A percentile compares a stretch with the other conserved stretches of the same genome.
phyloP scores from a whole-genome alignment of 129 eudicot species.

The Centella asiatica region DNA sequence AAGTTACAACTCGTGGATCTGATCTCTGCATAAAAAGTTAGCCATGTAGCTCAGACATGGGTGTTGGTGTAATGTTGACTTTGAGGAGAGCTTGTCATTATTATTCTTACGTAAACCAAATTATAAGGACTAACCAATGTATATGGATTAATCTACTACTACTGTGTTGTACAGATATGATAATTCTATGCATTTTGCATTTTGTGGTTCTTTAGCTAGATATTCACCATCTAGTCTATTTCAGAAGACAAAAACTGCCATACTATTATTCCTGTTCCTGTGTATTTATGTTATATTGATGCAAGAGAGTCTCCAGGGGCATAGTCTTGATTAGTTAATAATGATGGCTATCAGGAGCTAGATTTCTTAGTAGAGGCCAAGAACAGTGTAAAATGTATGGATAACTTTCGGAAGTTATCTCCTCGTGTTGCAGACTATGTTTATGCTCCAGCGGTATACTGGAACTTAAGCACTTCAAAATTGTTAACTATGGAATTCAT shows the following conservation, averaged over 20 bases:
- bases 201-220: too few species aligned
- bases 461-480: constrained; percentile 80
- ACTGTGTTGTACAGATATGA: too few species aligned
- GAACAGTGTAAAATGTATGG: constrained; percentile 89
- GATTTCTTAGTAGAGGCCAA: constrained; percentile 91
- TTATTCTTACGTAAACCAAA: too few species aligned
- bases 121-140: too few species aligned
- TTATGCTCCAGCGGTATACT: constrained; percentile 60
- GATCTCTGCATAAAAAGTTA: too few species aligned
- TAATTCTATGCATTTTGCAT: not conserved
- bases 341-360: constrained; percentile 70
- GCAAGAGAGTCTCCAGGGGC: not conserved
- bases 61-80: too few species aligned
- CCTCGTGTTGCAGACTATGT: constrained; percentile 84
- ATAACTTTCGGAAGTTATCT: constrained; percentile 83
- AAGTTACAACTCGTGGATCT: too few species aligned
- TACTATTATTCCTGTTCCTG: not conserved
- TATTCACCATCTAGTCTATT: too few species aligned
- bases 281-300: constrained; percentile 13
- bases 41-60: too few species aligned
- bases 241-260: not conserved
- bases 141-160: too few species aligned
- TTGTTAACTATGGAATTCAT: constrained; percentile 88
- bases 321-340: constrained; percentile 18
- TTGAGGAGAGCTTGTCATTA: too few species aligned